Evolutionary conservation across 495 filamentous ascomycete genomes (phyloP).

Genomic region (Ascodesmis nigricans): DNA sequence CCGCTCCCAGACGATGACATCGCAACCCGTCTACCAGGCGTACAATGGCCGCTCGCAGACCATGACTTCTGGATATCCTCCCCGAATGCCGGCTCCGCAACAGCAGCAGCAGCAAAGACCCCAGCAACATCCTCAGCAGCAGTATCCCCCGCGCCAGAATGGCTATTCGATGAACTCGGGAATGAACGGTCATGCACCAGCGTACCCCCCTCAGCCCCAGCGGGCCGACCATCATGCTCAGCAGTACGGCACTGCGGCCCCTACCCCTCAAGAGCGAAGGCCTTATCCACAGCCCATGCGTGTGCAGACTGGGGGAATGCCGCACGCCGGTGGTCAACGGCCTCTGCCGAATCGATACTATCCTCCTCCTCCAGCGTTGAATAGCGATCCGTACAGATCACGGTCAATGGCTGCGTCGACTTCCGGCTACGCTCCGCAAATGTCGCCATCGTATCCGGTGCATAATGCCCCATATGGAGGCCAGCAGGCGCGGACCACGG

Average conservation of each 20-base stretch:
- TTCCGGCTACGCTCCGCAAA: too few relatives aligned
- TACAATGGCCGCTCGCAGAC: constrained; percentile 53
- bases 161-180: constrained; percentile 24
- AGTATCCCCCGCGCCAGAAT: constrained; percentile 22
- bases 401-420: constrained; percentile 52
- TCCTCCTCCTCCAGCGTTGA: constrained; percentile 44
- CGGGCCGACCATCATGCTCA: constrained; percentile 32
- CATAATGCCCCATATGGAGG: constrained; percentile 7
- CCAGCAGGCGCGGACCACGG: constrained; percentile 51
- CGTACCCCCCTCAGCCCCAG: constrained; percentile 22
- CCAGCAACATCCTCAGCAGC: constrained; percentile 22
- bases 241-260: constrained; percentile 43
- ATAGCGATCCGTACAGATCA: constrained; percentile 67
- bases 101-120: constrained; percentile 25
- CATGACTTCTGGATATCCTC: constrained; percentile 45
- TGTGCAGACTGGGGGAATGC: constrained; percentile 23
- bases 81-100: constrained; percentile 23
- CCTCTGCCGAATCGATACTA: constrained; percentile 34
- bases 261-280: constrained; percentile 33
- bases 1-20: constrained; percentile 69
- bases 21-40: constrained; percentile 33
- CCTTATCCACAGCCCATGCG: constrained; percentile 30
- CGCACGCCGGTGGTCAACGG: constrained; percentile 21
- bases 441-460: too few relatives aligned
- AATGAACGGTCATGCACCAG: constrained; percentile 24